Percentiles rank a stretch among this genome's conserved stretches.
Conservation (phyloP, 148 eudicot species). For the Fagopyrum homotropicum region DNA sequence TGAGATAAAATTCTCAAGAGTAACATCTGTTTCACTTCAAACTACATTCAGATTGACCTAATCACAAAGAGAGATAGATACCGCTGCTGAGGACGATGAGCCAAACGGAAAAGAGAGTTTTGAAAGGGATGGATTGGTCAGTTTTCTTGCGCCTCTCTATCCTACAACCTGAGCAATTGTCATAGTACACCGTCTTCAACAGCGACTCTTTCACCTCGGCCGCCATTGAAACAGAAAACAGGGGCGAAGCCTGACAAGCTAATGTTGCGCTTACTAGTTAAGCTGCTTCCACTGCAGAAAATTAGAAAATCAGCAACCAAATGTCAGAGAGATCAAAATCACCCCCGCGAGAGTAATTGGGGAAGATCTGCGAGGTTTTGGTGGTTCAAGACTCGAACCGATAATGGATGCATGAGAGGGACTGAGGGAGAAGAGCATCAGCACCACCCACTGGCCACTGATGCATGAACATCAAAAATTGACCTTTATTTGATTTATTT, state of each 20-base stretch:
- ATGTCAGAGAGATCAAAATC: too few relatives aligned
- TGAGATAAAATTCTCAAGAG: neutral
- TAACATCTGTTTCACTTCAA: neutral
- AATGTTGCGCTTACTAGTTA: neutral
- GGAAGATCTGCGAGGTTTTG: too few relatives aligned
- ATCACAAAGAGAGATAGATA: slow-evolving; percentile 11
- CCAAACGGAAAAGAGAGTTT: slow-evolving; percentile 47
- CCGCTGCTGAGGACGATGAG: slow-evolving; percentile 42
- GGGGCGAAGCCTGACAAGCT: neutral
- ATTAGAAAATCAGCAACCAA: neutral
- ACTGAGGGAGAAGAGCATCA: too few relatives aligned
- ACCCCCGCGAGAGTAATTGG: too few relatives aligned
- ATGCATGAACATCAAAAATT: too few relatives aligned
- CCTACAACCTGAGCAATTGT: slow-evolving; percentile 67
- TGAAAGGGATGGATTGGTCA: slow-evolving; percentile 41
- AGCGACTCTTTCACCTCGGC: slow-evolving; percentile 10
- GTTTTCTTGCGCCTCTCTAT: slow-evolving; percentile 39
- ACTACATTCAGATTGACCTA: too few relatives aligned
- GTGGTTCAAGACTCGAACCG: too few relatives aligned
- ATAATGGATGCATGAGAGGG: too few relatives aligned
- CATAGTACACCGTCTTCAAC: slow-evolving; percentile 39
- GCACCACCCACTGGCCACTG: too few relatives aligned
- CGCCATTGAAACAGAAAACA: neutral
- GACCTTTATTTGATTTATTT: too few relatives aligned
- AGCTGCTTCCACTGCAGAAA: neutral